Evolutionary conservation across 139 green algal species (phyloP), one percentile per base, ranked within the genome.

Genomic region (Prasinococcaceae sp.): DNA sequence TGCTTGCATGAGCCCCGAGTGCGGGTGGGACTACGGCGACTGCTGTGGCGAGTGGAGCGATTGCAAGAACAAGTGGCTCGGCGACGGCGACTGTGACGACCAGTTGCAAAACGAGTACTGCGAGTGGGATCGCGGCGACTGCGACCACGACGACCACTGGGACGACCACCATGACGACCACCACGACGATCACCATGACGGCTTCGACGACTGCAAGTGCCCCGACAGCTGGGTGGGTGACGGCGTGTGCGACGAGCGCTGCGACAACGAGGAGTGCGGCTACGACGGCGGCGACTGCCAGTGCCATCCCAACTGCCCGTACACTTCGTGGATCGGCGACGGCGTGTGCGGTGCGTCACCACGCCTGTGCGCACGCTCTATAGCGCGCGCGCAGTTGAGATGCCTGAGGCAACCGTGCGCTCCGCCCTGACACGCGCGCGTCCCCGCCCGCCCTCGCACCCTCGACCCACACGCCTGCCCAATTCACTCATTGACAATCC

Each of bases 161-260:
- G 40, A 48, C 40, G 40, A 48, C 17, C 10, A 48, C 40, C 10
- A 28, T 25, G n/a, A 48, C 40, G n/a, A 48, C 40, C 14, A 48
- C 40, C 14, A 48, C 40, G 17, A 48, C n/a, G 40, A 28, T 22
- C 14, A 48, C 40, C 10, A 48, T 14, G 8, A 48, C 19, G 17
- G n/a, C n/a, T n/a, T n/a, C n/a, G n/a, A n/a, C n/a, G 40, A 22
- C 17, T 9, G 40, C 17, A 14, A 14, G 10, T n/a, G 40, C 40
- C 14, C 10, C 9, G 33, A 12, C 40, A 14, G 40, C 40, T 26
- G 14, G 19, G n/a, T 14, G 17, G 40, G 17, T 12, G n/a, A 48
- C 9, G 40, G 17, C 14, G n/a, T 24, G 40, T n/a, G 17, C 14
- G 40, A 25, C 0, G 19, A 39, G 33, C 9, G 12, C 9, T 9